phyloP scores from a whole-genome alignment of 805 yeast species.

The Pichia deserticola region DNA sequence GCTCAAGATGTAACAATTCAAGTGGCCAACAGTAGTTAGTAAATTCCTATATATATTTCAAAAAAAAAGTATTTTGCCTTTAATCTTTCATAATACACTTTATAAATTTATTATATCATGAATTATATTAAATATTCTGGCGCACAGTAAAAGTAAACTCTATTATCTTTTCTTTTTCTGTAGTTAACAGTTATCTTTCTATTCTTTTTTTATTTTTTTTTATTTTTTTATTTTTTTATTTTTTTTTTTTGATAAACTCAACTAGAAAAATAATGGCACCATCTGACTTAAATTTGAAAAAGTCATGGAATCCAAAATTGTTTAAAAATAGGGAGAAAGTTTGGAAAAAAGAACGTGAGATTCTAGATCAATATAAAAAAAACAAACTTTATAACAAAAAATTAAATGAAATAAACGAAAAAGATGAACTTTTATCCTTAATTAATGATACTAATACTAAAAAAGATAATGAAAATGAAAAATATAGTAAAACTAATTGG shows the following conservation, averaged over 20 bases:
- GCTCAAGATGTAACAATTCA: too few relatives aligned
- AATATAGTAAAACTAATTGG: slow-evolving; percentile 55
- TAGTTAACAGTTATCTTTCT: too few relatives aligned
- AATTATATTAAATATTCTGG: too few relatives aligned
- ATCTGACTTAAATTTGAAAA: slow-evolving; percentile 80
- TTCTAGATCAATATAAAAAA: slow-evolving; percentile 59
- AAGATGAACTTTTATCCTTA: slow-evolving; percentile 38
- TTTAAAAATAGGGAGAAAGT: slow-evolving; percentile 79
- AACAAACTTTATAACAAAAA: slow-evolving; percentile 60
- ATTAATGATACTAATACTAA: slow-evolving; percentile 21
- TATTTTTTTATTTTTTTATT: too few relatives aligned
- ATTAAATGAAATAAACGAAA: slow-evolving; percentile 52
- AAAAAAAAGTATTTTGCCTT: too few relatives aligned
- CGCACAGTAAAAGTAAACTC: too few relatives aligned
- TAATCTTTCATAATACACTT: too few relatives aligned
- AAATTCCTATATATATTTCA: too few relatives aligned
- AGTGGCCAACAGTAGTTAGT: too few relatives aligned
- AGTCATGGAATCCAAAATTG: slow-evolving; percentile 94
- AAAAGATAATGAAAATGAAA: slow-evolving; percentile 24
- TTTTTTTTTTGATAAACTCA: neutral
- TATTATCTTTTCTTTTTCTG: too few relatives aligned
- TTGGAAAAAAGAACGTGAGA: slow-evolving; percentile 75
- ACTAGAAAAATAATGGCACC: slow-evolving; percentile 30
- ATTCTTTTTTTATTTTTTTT: too few relatives aligned
- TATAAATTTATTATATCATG: too few relatives aligned